Conservation (phyloP, 257 asterid genomes). For the Euphrasia confusa region DNA sequence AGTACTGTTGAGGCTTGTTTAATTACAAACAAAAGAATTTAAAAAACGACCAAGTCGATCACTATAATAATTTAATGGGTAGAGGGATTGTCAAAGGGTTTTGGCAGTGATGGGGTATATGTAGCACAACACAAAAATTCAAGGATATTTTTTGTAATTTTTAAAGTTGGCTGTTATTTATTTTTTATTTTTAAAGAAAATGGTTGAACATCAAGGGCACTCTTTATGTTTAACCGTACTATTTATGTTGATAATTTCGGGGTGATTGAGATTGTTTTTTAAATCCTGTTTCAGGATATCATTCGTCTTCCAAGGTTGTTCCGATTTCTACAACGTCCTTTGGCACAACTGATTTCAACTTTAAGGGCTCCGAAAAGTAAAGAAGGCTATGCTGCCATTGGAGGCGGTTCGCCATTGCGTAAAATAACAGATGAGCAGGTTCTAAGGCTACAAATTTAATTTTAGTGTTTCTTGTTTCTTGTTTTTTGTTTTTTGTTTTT, state of each 20-base stretch:
- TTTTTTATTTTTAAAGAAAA: too few species aligned
- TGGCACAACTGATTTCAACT: slow-evolving; percentile 78
- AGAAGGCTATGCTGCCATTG: slow-evolving; percentile 96
- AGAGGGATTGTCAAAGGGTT: too few species aligned
- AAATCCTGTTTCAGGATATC: slow-evolving; percentile 55
- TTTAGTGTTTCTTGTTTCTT: neutral
- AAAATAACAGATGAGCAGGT: slow-evolving; percentile 94
- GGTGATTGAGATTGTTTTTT: slow-evolving; percentile 13
- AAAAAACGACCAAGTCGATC: too few species aligned
- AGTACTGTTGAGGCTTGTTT: too few species aligned
- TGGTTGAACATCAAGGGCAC: too few species aligned
- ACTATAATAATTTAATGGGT: too few species aligned
- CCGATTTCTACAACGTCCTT: slow-evolving; percentile 80
- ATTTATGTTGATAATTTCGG: slow-evolving; percentile 6
- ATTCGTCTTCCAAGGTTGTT: slow-evolving; percentile 94
- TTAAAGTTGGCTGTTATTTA: neutral
- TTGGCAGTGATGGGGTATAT: too few species aligned
- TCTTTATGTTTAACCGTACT: too few species aligned
- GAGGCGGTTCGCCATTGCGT: slow-evolving; percentile 97
- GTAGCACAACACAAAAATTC: too few species aligned
- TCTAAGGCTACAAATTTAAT: neutral
- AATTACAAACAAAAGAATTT: too few species aligned
- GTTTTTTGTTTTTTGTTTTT: too few species aligned
- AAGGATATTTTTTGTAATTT: too few species aligned
- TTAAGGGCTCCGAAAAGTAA: slow-evolving; percentile 94